Percentiles rank a stretch among this genome's conserved stretches.
Evolutionary conservation across 129 eudicot species (phyloP).

Genomic region (Lactuca saligna): DNA sequence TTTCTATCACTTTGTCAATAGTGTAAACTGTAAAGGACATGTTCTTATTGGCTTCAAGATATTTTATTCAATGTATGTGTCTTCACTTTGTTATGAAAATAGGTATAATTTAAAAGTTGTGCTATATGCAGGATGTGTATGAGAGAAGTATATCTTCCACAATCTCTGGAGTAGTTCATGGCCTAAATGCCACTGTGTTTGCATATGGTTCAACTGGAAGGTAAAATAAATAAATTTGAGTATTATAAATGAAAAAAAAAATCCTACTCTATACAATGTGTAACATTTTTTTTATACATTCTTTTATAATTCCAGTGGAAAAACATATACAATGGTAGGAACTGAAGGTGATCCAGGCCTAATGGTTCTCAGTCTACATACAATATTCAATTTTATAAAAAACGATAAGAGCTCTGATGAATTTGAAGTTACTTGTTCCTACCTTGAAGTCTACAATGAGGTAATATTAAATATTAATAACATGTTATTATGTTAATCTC

Average conservation of each 20-base stretch:
- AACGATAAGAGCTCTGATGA: conserved; percentile 59
- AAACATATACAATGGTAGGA: conserved; percentile 97
- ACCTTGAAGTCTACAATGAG: conserved; percentile 98
- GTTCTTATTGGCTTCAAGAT: conserved; percentile 4
- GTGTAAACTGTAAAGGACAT: neutral
- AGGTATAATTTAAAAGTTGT: neutral
- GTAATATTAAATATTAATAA: conserved; percentile 24
- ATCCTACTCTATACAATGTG: neutral
- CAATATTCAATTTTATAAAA: conserved; percentile 64
- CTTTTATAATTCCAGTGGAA: conserved; percentile 59
- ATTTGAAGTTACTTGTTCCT: conserved; percentile 86
- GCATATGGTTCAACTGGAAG: conserved; percentile 98
- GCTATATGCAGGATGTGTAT: conserved; percentile 68
- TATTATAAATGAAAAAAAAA: neutral
- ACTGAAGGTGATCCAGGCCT: conserved; percentile 84
- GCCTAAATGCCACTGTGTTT: conserved; percentile 94
- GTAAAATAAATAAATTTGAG: conserved; percentile 33
- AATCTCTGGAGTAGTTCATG: conserved; percentile 87
- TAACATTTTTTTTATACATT: neutral
- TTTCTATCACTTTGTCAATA: conserved; percentile 5
- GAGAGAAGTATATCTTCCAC: conserved; percentile 71
- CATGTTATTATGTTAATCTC: conserved; percentile 3
- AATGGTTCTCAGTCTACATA: conserved; percentile 93
- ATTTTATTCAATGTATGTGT: neutral
- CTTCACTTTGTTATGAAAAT: neutral